Evolutionary conservation across 2,329 filamentous ascomycete species (phyloP), one percentile per base, ranked within the genome.

Genomic region (Massarina eburnea): DNA sequence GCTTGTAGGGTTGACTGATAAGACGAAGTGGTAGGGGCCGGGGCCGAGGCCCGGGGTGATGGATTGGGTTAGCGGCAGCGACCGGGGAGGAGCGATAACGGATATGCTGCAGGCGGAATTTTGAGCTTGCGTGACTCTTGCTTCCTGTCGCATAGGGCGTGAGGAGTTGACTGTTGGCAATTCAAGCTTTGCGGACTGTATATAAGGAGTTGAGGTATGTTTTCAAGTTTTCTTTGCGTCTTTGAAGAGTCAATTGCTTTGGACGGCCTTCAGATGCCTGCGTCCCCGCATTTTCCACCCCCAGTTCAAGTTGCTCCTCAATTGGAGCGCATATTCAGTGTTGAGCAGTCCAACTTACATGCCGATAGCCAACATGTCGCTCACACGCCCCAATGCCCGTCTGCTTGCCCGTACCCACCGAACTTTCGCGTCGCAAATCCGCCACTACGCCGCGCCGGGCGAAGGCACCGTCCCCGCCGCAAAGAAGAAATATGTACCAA

Each of bases 401-500:
- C 45, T 64, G 43, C 55, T 67, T 21, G 53, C 55, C 41, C 59
- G 52, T 43, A 55, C 57, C 29, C 57, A 55, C 41, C 56, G 49
- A 35, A 46, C 58, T 34, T 54, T 66, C 32, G 50, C 55, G 17
- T 57, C 55, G 29, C 75, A 78, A 65, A 57, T 70, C 21, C 77
- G 81, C 47, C 64, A 66, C 53, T 87, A 86, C 62, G 82, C 83
- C 39, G 82, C 81, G 15, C 80, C 82, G 2, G 73, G 77, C 41
- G 76, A 79, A 57, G 76, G 77, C 43, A 70, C 74, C 26, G 79
- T 95, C 46, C 91, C 91, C 1, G 80, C 81, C 14, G 82, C 87
- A 48, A 99, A 97, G 77, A 82, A 86, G 70, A 95, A 95, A 72
- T 96, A 95, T 71, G 83, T 97, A 41, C 91, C 94, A 8, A 85